Percentiles rank a stretch among this genome's conserved stretches.
Evolutionary conservation across 139 green algal species (phyloP).

Genomic region (Picochlorum sp.): DNA sequence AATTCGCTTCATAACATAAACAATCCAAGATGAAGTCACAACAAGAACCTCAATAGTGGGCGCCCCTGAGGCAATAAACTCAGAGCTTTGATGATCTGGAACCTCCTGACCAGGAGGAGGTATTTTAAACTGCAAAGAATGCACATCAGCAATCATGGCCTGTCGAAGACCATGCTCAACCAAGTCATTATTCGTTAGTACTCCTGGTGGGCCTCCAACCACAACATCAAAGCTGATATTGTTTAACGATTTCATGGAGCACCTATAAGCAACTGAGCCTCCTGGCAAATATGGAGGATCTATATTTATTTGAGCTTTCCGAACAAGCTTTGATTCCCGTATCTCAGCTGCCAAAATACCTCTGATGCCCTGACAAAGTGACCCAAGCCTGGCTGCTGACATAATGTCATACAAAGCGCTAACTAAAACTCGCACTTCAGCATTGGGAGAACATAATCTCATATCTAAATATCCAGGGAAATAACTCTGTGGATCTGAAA

Average conservation of each 20-base stretch:
- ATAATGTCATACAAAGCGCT: conserved; percentile 30
- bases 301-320: conserved; percentile 7
- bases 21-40: conserved; percentile 67
- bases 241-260: conserved; percentile 28
- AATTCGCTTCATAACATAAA: conserved; percentile 58
- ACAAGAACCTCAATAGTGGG: conserved; percentile 54
- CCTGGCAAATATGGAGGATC: conserved; percentile 52
- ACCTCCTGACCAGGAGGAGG: conserved; percentile 45
- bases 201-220: conserved; percentile 42
- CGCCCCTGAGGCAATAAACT: conserved; percentile 37
- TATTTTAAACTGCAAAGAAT: conserved; percentile 67
- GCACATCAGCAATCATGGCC: conserved; percentile 54
- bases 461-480: conserved; percentile 58
- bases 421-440: conserved; percentile 67
- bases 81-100: conserved; percentile 19
- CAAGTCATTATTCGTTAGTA: conserved; percentile 42
- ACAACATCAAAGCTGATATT: conserved; percentile 38
- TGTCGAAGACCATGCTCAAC: conserved; percentile 63
- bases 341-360: conserved; percentile 60
- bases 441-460: conserved; percentile 62
- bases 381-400: conserved; percentile 7
- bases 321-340: conserved; percentile 14
- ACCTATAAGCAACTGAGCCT: conserved; percentile 46
- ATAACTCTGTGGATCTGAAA: neutral
- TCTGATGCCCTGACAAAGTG: conserved; percentile 62